Evolutionary conservation across 2,329 filamentous ascomycete genomes (phyloP).

Genomic region (Chalaropsis thielavioides): DNA sequence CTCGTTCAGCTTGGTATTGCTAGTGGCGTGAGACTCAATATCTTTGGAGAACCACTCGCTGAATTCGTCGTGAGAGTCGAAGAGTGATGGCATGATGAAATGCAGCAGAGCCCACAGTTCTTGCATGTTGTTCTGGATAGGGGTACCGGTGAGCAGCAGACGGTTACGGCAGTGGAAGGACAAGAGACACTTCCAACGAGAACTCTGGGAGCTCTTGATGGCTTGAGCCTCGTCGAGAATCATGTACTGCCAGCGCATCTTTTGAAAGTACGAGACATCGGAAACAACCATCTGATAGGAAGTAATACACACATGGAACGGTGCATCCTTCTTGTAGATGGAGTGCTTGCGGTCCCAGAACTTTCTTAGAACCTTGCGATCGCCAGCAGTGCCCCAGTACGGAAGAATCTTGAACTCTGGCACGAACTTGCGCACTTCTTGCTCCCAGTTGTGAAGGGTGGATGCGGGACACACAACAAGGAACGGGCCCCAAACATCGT

Average conservation of each 20-base stretch:
- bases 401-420: conserved; percentile 88
- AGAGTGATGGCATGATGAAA: conserved; percentile 99
- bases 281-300: conserved; percentile 96
- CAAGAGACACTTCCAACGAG: conserved; percentile 88
- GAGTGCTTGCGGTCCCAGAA: conserved; percentile 98
- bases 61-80: conserved; percentile 86
- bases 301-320: conserved; percentile 91
- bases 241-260: conserved; percentile 99
- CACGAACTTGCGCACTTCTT: conserved; percentile 91
- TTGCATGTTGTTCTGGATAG: conserved; percentile 99
- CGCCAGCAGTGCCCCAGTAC: conserved; percentile 91
- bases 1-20: conserved; percentile 98
- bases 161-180: conserved; percentile 93
- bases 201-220: conserved; percentile 95
- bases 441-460: conserved; percentile 97
- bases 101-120: conserved; percentile 94
- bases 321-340: conserved; percentile 82
- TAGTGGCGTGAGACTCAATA: conserved; percentile 96
- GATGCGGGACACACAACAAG: conserved; percentile 91
- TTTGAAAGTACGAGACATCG: conserved; percentile 94
- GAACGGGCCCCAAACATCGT: conserved; percentile 97
- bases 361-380: conserved; percentile 90
- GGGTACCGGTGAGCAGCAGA: conserved; percentile 84
- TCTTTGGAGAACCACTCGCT: conserved; percentile 92
- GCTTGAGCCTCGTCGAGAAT: conserved; percentile 97